These are phyloP conservation scores for Hypoxylon sp. DNA, from an alignment of 2,329 filamentous ascomycete genomes.

Conservation along the genomic window DNA sequence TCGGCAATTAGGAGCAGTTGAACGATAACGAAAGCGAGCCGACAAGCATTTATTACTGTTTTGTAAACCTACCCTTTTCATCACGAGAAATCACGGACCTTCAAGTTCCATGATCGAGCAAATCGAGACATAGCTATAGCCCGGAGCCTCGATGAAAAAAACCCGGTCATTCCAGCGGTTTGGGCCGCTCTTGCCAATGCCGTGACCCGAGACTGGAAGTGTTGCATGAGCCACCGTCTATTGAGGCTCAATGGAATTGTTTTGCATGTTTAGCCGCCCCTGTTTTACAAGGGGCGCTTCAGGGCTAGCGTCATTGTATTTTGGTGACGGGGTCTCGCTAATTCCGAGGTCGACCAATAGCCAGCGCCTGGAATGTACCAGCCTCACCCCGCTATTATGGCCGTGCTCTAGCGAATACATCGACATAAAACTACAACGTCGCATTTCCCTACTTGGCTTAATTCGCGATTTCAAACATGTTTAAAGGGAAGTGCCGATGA, in stretches of 20 bases:
- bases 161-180: conserved; percentile 41
- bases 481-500: conserved; percentile 27
- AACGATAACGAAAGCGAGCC: conserved; percentile 31
- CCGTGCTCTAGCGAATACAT: conserved; percentile 7
- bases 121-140: not conserved
- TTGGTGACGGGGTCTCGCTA: conserved; percentile 3
- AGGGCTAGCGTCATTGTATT: conserved; percentile 26
- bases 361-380: conserved; percentile 42
- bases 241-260: conserved; percentile 43
- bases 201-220: conserved; percentile 39
- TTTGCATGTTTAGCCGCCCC: conserved; percentile 28
- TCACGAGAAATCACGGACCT: conserved; percentile 4
- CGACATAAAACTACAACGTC: conserved; percentile 33
- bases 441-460: conserved; percentile 21
- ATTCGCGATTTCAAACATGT: conserved; percentile 26
- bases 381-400: conserved; percentile 20
- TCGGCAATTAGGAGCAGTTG: conserved; percentile 17
- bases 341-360: conserved; percentile 23
- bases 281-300: conserved; percentile 38
- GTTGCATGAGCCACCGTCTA: conserved; percentile 44
- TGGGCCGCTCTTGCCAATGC: conserved; percentile 22
- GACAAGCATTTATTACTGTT: conserved; percentile 1
- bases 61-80: not conserved
- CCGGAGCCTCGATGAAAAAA: conserved; percentile 21
- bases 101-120: not conserved